phyloP scores from a whole-genome alignment of 2,329 filamentous ascomycete genomes.

The Salinomyces thailandicus region DNA sequence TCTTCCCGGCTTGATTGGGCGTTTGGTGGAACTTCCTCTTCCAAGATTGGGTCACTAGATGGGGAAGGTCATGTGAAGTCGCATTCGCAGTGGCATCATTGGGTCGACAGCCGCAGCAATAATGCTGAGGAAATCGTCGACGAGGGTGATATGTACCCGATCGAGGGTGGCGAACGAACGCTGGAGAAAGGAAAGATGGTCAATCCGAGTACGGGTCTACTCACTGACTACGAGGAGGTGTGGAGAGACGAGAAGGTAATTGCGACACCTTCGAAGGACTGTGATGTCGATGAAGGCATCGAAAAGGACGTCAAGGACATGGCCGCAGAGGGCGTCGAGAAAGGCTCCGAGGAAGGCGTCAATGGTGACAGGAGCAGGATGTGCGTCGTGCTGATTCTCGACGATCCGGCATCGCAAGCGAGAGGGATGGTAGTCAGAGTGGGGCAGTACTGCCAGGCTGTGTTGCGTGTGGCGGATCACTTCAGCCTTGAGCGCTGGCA shows the following conservation, averaged over 20 bases:
- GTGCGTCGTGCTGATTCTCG: constrained; percentile 14
- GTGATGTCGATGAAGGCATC: background rate
- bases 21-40: constrained; percentile 48
- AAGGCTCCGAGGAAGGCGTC: constrained; percentile 12
- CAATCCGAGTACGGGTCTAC: constrained; percentile 44
- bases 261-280: background rate
- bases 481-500: constrained; percentile 48
- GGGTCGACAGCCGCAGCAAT: constrained; percentile 46
- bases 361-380: constrained; percentile 35
- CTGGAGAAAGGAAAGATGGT: constrained; percentile 52
- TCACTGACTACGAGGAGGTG: constrained; percentile 43
- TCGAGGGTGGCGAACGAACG: constrained; percentile 25
- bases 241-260: constrained; percentile 26
- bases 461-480: constrained; percentile 37
- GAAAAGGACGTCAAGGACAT: constrained; percentile 7
- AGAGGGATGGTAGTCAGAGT: constrained; percentile 46
- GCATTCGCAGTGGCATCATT: constrained; percentile 45
- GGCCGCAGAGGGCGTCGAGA: background rate
- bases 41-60: constrained; percentile 11
- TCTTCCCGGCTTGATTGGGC: constrained; percentile 50
- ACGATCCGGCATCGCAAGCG: constrained; percentile 19
- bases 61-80: constrained; percentile 3
- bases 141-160: constrained; percentile 46
- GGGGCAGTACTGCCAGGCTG: constrained; percentile 47
- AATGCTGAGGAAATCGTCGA: constrained; percentile 36